phyloP scores from a whole-genome alignment of 495 filamentous ascomycete genomes.

The Aspergillus avenaceus region DNA sequence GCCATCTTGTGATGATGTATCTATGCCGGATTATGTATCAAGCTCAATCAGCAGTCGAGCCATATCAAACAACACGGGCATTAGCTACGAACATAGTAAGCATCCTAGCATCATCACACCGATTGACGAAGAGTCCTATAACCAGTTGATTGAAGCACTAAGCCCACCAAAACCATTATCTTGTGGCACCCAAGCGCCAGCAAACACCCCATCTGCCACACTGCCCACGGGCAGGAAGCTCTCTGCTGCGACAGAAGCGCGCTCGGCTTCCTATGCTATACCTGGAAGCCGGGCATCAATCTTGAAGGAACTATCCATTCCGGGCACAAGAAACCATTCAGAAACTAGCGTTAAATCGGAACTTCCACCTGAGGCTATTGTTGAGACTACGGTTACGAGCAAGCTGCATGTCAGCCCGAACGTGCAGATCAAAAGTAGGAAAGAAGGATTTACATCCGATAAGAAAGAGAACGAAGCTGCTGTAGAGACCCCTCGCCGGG shows the following conservation, averaged over 20 bases:
- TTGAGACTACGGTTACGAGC: slow-evolving; percentile 9
- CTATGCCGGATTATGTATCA: slow-evolving; percentile 51
- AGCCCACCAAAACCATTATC: slow-evolving; percentile 37
- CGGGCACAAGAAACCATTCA: slow-evolving; percentile 29
- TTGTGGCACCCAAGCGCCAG: slow-evolving; percentile 33
- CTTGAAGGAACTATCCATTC: slow-evolving; percentile 22
- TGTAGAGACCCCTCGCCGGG: slow-evolving; percentile 9
- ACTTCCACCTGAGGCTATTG: slow-evolving; percentile 7
- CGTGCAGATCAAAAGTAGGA: slow-evolving; percentile 37
- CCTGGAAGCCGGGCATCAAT: slow-evolving; percentile 15
- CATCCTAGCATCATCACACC: slow-evolving; percentile 34
- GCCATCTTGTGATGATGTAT: slow-evolving; percentile 44
- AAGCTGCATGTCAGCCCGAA: slow-evolving; percentile 32
- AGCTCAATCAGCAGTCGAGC: slow-evolving; percentile 39
- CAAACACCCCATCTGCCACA: slow-evolving; percentile 35
- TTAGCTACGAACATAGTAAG: slow-evolving; percentile 43
- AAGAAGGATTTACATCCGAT: slow-evolving; percentile 26
- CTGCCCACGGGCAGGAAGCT: slow-evolving; percentile 21
- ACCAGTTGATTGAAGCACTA: slow-evolving; percentile 36
- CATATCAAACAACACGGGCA: slow-evolving; percentile 40
- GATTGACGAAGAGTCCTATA: slow-evolving; percentile 35
- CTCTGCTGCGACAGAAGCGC: slow-evolving; percentile 30
- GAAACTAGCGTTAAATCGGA: slow-evolving; percentile 27
- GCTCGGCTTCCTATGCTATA: slow-evolving; percentile 27
- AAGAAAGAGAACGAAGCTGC: slow-evolving; percentile 23